Conservation (phyloP, 768 basidiomycete genomes). For the Naganishia antarctica region DNA sequence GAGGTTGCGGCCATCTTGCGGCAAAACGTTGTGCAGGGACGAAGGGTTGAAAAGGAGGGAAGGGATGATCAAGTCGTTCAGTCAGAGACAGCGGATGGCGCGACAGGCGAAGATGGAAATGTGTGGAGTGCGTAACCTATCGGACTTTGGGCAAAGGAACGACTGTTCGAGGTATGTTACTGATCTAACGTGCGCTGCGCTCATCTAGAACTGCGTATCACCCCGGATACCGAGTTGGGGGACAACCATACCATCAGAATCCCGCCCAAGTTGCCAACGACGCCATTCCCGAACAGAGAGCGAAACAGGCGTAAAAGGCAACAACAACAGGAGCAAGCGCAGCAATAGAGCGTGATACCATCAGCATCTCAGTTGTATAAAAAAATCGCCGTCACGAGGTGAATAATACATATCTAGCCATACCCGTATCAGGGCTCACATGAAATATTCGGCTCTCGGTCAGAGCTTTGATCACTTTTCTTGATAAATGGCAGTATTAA, state of each 20-base stretch:
- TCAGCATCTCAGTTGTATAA: slow-evolving; percentile 3
- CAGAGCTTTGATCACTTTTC: too few species aligned
- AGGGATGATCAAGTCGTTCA: neutral
- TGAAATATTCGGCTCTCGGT: too few species aligned
- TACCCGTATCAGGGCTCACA: too few species aligned
- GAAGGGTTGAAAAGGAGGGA: slow-evolving; percentile 51
- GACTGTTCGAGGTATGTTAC: neutral
- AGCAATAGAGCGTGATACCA: neutral
- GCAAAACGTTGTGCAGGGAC: slow-evolving; percentile 80
- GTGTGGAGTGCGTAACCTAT: slow-evolving; percentile 21
- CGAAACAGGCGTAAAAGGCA: slow-evolving; percentile 24
- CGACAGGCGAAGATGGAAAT: slow-evolving; percentile 15
- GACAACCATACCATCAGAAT: slow-evolving; percentile 73
- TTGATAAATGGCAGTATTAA: too few species aligned
- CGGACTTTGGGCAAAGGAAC: neutral
- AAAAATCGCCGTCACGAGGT: neutral
- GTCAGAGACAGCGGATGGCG: slow-evolving; percentile 1
- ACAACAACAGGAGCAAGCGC: slow-evolving; percentile 10
- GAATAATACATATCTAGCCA: neutral
- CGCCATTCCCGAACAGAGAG: slow-evolving; percentile 45
- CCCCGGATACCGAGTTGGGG: slow-evolving; percentile 77
- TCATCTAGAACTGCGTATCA: slow-evolving; percentile 63
- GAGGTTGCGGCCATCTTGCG: slow-evolving; percentile 72
- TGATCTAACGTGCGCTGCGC: neutral
- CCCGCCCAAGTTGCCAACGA: slow-evolving; percentile 49